Percentiles rank a stretch among this genome's conserved stretches.
phyloP scores from a whole-genome alignment of 2,329 filamentous ascomycete species.

The Sporothrix globosa region DNA sequence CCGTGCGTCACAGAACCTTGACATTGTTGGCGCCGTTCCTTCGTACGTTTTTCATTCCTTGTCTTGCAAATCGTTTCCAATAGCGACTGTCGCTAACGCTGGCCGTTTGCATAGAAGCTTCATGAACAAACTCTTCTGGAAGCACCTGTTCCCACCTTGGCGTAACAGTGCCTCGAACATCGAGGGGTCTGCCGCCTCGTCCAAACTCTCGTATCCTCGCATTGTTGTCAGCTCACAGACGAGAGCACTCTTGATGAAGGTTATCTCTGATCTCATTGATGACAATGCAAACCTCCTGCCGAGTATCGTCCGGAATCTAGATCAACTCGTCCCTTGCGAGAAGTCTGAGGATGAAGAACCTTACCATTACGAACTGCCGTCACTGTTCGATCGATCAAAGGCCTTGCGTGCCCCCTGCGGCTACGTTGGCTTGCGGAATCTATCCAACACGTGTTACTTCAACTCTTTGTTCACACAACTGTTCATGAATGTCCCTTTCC shows the following conservation, averaged over 20 bases:
- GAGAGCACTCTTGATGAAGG: conserved; percentile 62
- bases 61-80: background rate
- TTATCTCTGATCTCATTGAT: conserved; percentile 61
- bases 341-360: conserved; percentile 47
- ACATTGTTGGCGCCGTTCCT: conserved; percentile 30
- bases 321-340: conserved; percentile 56
- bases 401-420: conserved; percentile 76
- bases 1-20: conserved; percentile 32
- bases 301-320: conserved; percentile 56
- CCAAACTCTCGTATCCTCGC: conserved; percentile 41
- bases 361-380: conserved; percentile 64
- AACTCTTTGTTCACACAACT: conserved; percentile 94
- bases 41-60: conserved; percentile 2
- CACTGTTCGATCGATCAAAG: conserved; percentile 65
- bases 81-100: background rate
- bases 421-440: conserved; percentile 86
- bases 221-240: conserved; percentile 58
- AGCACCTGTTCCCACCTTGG: conserved; percentile 66
- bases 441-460: conserved; percentile 95
- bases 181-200: background rate
- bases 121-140: conserved; percentile 60
- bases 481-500: conserved; percentile 91
- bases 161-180: conserved; percentile 37
- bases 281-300: conserved; percentile 54
- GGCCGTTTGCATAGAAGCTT: conserved; percentile 36